Percentiles rank a stretch among this genome's conserved stretches.
Conservation (phyloP, 2,329 filamentous ascomycete genomes). For the Colletotrichum ledebouriae region DNA sequence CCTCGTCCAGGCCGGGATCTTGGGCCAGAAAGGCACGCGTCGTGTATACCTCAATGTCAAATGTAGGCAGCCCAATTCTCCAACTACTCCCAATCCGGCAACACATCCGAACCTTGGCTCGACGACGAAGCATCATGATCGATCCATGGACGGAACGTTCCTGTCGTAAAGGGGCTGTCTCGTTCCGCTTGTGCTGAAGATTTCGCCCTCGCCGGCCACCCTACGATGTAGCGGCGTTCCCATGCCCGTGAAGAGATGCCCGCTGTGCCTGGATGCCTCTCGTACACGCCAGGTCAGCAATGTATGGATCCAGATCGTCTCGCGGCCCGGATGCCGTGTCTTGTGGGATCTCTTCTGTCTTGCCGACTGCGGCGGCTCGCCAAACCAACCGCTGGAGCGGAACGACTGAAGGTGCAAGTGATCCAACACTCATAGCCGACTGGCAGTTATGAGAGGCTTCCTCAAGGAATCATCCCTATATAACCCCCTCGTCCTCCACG, state of each 20-base stretch:
- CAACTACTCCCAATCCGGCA: constrained; percentile 20
- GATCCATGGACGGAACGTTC: constrained; percentile 24
- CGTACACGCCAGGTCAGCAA: not conserved
- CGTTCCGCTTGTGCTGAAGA: not conserved
- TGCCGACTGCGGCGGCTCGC: constrained; percentile 12
- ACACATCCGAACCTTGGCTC: constrained; percentile 25
- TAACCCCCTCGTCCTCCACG: constrained; percentile 3
- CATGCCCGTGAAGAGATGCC: not conserved
- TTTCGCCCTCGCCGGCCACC: not conserved
- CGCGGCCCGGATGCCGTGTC: constrained; percentile 37
- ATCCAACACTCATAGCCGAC: not conserved
- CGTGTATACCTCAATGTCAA: constrained; percentile 7
- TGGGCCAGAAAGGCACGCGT: constrained; percentile 12
- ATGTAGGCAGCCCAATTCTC: constrained; percentile 5
- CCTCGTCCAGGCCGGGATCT: constrained; percentile 23
- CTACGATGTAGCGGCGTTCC: constrained; percentile 2
- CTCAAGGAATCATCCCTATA: constrained; percentile 20
- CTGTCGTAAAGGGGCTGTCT: constrained; percentile 8
- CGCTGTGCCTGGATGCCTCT: not conserved
- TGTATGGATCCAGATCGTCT: constrained; percentile 25
- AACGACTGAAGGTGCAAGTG: not conserved
- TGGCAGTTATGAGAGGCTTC: not conserved
- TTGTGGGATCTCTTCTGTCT: constrained; percentile 14
- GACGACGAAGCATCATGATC: constrained; percentile 35
- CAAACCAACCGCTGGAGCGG: not conserved